Evolutionary conservation across 495 filamentous ascomycete genomes (phyloP).

Genomic region (Extremus antarcticus): DNA sequence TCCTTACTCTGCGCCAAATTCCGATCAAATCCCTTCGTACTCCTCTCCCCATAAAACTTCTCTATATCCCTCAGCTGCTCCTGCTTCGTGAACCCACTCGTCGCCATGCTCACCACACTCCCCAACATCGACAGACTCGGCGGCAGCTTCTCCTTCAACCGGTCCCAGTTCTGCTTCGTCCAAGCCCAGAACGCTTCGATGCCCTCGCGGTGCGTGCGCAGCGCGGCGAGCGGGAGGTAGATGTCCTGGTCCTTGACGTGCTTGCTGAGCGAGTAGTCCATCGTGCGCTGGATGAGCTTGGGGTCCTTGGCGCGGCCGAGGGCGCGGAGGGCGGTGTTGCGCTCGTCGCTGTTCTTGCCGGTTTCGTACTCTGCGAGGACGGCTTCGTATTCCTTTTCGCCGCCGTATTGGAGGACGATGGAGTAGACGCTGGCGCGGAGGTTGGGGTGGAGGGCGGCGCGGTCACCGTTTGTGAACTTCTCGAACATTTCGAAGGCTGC

Average conservation of each 20-base stretch:
- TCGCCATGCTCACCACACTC: conserved; percentile 71
- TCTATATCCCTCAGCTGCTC: conserved; percentile 65
- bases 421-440: conserved; percentile 58
- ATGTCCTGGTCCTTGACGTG: conserved; percentile 95
- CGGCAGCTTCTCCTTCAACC: conserved; percentile 65
- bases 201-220: conserved; percentile 67
- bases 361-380: conserved; percentile 71
- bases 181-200: conserved; percentile 72
- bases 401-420: conserved; percentile 61
- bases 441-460: conserved; percentile 60
- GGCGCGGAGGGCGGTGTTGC: conserved; percentile 84
- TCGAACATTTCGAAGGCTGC: conserved; percentile 65
- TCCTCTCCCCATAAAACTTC: conserved; percentile 69
- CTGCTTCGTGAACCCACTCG: conserved; percentile 65
- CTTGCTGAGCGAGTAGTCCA: conserved; percentile 60
- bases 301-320: conserved; percentile 70
- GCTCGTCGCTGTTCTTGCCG: conserved; percentile 85
- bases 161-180: conserved; percentile 80
- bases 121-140: conserved; percentile 77
- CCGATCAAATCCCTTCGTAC: conserved; percentile 60
- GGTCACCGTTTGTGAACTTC: conserved; percentile 56
- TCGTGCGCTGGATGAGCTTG: conserved; percentile 68
- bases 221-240: conserved; percentile 71
- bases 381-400: conserved; percentile 66
- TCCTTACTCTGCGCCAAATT: conserved; percentile 52